Evolutionary conservation across 2,329 filamentous ascomycete species (phyloP).

Genomic region (Endoconidiophora laricicola): DNA sequence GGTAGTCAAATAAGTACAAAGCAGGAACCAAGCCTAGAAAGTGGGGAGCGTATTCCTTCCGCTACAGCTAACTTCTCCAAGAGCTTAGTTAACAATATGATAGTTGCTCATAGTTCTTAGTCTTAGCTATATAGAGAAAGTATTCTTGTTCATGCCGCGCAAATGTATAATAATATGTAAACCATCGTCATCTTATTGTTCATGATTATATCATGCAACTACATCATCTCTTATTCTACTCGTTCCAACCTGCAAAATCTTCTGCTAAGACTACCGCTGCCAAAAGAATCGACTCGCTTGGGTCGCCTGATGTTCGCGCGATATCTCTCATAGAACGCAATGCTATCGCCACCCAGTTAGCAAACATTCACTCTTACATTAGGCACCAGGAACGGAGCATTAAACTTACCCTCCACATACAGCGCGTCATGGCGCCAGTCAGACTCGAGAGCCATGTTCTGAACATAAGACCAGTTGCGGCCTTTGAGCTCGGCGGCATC

Average conservation of each 20-base stretch:
- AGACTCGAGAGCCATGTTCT: conserved; percentile 52
- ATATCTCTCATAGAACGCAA: conserved; percentile 61
- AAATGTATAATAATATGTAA: too few relatives aligned
- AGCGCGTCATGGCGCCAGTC: conserved; percentile 57
- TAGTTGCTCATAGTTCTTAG: neutral
- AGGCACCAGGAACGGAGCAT: neutral
- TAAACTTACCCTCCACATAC: conserved; percentile 57
- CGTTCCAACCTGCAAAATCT: conserved; percentile 53
- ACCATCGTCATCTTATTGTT: neutral
- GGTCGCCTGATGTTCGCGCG: conserved; percentile 57
- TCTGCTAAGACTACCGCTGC: conserved; percentile 57
- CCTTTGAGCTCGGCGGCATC: conserved; percentile 39
- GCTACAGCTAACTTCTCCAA: neutral
- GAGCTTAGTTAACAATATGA: neutral
- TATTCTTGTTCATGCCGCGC: neutral
- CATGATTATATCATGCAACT: neutral
- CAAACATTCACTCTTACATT: neutral
- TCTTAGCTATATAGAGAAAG: neutral
- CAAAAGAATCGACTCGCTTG: conserved; percentile 46
- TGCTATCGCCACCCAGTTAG: neutral
- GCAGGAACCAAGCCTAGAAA: too few relatives aligned
- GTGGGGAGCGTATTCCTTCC: neutral
- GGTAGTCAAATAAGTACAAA: too few relatives aligned
- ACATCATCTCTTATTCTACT: neutral
- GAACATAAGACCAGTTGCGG: conserved; percentile 62